A percentile compares a stretch with the other conserved stretches of the same genome.
Evolutionary conservation across 2,329 filamentous ascomycete genomes (phyloP).

Genomic region (Trichophaea hybrida): DNA sequence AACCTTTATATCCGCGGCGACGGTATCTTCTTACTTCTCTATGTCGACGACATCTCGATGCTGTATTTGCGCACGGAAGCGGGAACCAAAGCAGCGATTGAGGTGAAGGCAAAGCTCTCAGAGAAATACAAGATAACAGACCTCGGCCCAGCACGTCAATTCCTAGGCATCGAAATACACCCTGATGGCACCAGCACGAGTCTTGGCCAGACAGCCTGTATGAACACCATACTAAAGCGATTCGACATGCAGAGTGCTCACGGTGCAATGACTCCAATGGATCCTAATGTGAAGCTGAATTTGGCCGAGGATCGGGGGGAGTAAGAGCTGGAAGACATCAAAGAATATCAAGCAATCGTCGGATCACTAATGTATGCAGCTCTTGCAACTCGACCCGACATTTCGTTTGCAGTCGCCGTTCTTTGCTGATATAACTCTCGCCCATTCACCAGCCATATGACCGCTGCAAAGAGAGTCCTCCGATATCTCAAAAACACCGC

Average conservation of each 20-base stretch:
- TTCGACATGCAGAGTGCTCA: slow-evolving; percentile 12
- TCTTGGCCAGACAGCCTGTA: slow-evolving; percentile 24
- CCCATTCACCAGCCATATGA: slow-evolving; percentile 6
- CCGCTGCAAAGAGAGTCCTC: slow-evolving; percentile 1
- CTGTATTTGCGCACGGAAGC: background rate
- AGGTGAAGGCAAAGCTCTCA: background rate
- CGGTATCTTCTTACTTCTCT: background rate
- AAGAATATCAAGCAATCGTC: slow-evolving; percentile 1
- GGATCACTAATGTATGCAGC: slow-evolving; percentile 5
- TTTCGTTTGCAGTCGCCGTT: slow-evolving; percentile 4
- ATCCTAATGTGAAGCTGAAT: background rate
- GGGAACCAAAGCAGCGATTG: background rate
- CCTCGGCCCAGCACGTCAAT: slow-evolving; percentile 22
- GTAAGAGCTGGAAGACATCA: background rate
- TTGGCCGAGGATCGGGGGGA: background rate
- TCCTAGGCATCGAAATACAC: slow-evolving; percentile 26
- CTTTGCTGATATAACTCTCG: background rate
- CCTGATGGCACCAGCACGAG: slow-evolving; percentile 15
- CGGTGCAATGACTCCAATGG: slow-evolving; percentile 15
- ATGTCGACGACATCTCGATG: slow-evolving; percentile 2
- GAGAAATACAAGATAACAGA: slow-evolving; percentile 27
- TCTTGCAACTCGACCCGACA: slow-evolving; percentile 4
- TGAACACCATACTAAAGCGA: slow-evolving; percentile 22
- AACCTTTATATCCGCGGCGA: background rate
- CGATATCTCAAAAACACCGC: slow-evolving; percentile 9